Percentiles rank a stretch among this genome's conserved stretches.
Evolutionary conservation across 2,329 filamentous ascomycete genomes (phyloP).

Genomic region (Cercospora canescens): DNA sequence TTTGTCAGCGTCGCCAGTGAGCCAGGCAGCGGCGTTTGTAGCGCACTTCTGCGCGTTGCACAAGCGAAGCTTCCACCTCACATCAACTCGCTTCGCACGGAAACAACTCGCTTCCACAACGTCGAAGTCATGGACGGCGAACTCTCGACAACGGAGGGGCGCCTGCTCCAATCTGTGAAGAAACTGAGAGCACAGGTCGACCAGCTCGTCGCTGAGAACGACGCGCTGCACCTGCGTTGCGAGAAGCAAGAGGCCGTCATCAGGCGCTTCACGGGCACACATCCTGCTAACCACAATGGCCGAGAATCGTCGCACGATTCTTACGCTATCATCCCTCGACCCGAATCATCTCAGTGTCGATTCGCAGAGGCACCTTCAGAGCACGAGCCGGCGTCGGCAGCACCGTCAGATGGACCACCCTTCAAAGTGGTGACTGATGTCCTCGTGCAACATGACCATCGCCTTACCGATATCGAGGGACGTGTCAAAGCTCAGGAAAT

Average conservation of each 20-base stretch:
- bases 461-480: background rate
- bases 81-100: background rate
- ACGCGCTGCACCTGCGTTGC: conserved; percentile 1
- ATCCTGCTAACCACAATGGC: background rate
- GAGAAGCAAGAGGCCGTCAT: background rate
- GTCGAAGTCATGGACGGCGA: background rate
- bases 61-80: background rate
- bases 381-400: background rate
- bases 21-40: background rate
- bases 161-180: conserved; percentile 1
- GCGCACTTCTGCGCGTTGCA: background rate
- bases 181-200: background rate
- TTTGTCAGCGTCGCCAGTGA: background rate
- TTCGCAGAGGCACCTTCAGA: background rate
- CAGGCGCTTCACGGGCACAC: background rate
- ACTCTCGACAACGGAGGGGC: background rate
- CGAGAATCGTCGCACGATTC: background rate
- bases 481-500: background rate
- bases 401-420: background rate
- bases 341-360: background rate
- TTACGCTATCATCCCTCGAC: background rate
- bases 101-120: background rate
- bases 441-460: background rate
- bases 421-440: background rate
- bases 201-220: background rate